Evolutionary conservation across 106 monocot species (phyloP).

Genomic region (Phalaenopsis aphrodite): DNA sequence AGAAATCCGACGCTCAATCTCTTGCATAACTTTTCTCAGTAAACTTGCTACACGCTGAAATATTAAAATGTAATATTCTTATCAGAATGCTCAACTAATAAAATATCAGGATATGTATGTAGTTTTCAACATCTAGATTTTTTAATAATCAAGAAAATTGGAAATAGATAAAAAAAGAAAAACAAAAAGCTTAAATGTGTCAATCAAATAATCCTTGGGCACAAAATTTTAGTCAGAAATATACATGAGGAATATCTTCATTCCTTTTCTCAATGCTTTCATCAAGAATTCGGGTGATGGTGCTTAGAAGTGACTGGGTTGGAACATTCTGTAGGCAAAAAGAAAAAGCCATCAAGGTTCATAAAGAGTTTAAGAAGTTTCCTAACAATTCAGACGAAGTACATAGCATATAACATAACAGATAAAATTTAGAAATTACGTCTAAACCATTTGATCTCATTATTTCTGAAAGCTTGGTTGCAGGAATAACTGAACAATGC

Average conservation of each 20-base stretch:
- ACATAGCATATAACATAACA: neutral
- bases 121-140: neutral
- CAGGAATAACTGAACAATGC: constrained; percentile 63
- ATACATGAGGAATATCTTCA: constrained; percentile 94
- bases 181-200: neutral
- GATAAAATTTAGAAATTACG: constrained; percentile 36
- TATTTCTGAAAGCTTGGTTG: constrained; percentile 72
- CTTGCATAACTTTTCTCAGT: constrained; percentile 77
- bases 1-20: constrained; percentile 80
- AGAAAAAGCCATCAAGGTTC: constrained; percentile 1
- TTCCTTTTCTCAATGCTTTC: constrained; percentile 85
- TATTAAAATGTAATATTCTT: neutral
- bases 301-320: constrained; percentile 66
- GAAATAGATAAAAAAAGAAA: neutral
- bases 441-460: constrained; percentile 80
- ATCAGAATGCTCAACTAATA: constrained; percentile 3
- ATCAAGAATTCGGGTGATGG: constrained; percentile 74
- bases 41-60: constrained; percentile 64
- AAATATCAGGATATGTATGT: neutral
- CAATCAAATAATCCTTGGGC: neutral
- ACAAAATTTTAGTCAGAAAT: constrained; percentile 16
- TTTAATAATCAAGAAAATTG: too few species aligned
- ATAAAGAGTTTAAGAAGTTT: neutral
- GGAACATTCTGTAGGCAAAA: constrained; percentile 61
- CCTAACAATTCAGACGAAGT: neutral